Percentiles rank a stretch among this genome's conserved stretches.
Conservation (phyloP, 2,329 filamentous ascomycete genomes). For the Aspergillus sp. region DNA sequence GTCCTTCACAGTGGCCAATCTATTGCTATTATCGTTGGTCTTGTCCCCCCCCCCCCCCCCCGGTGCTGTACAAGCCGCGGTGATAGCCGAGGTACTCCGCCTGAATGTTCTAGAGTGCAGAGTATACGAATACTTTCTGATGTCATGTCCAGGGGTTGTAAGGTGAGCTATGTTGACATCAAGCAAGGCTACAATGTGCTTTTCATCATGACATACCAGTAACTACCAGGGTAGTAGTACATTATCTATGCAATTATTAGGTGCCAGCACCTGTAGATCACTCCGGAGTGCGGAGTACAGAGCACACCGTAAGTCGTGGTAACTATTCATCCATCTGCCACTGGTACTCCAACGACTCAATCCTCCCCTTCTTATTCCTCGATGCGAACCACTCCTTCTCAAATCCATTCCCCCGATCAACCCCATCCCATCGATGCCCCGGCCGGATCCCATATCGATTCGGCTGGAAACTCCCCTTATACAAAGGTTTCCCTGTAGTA, state of each 20-base stretch:
- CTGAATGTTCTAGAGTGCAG: too few relatives aligned
- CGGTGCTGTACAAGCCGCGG: too few relatives aligned
- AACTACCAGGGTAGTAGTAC: background rate
- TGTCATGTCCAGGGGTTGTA: background rate
- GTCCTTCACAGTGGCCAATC: too few relatives aligned
- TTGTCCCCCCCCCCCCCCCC: too few relatives aligned
- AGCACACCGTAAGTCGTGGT: background rate
- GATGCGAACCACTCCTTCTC: conserved; percentile 90
- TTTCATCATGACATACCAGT: background rate
- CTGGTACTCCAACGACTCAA: conserved; percentile 75
- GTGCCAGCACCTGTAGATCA: conserved; percentile 5
- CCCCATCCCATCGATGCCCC: conserved; percentile 93
- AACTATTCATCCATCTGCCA: conserved; percentile 91
- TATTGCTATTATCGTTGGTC: too few relatives aligned
- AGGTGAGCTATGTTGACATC: background rate
- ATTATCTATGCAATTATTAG: conserved; percentile 3
- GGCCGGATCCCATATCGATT: conserved; percentile 92
- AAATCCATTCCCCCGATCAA: conserved; percentile 88
- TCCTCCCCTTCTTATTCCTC: conserved; percentile 67
- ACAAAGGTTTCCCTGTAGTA: conserved; percentile 57
- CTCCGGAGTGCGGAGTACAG: background rate
- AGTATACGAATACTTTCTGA: background rate
- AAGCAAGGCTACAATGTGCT: background rate
- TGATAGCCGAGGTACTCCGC: too few relatives aligned
- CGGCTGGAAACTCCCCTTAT: conserved; percentile 71